Evolutionary conservation across 23 red algal genomes (phyloP).

Genomic region (Gracilaria domingensis): DNA sequence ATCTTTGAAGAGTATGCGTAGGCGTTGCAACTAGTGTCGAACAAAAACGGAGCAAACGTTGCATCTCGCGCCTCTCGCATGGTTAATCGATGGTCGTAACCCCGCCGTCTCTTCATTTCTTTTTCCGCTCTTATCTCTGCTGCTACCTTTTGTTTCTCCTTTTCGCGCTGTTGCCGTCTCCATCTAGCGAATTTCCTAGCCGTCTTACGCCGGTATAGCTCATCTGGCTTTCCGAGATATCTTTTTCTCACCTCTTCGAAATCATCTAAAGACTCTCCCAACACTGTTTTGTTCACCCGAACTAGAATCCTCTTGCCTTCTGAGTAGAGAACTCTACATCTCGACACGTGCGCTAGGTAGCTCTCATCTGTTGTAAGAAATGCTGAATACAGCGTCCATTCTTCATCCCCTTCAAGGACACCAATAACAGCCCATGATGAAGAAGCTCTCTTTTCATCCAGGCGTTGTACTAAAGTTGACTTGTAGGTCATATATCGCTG

Average conservation of each 20-base stretch:
- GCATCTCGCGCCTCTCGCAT: conserved; percentile 22
- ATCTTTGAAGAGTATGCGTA: conserved; percentile 69
- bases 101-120: conserved; percentile 64
- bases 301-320: conserved; percentile 8
- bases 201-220: conserved; percentile 62
- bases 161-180: conserved; percentile 20
- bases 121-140: conserved; percentile 31
- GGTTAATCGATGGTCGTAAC: conserved; percentile 54
- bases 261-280: conserved; percentile 4
- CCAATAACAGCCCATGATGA: neutral
- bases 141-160: neutral
- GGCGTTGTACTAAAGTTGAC: neutral
- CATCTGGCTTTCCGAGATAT: conserved; percentile 68
- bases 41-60: conserved; percentile 70
- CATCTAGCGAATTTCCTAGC: conserved; percentile 51
- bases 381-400: neutral
- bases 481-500: neutral
- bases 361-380: neutral
- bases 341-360: neutral
- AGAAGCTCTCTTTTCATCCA: neutral
- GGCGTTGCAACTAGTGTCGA: conserved; percentile 27
- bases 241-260: conserved; percentile 53
- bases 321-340: neutral
- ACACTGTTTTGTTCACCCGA: neutral
- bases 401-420: neutral